phyloP scores from a whole-genome alignment of 331 rosid species.

The Saraca asoca region DNA sequence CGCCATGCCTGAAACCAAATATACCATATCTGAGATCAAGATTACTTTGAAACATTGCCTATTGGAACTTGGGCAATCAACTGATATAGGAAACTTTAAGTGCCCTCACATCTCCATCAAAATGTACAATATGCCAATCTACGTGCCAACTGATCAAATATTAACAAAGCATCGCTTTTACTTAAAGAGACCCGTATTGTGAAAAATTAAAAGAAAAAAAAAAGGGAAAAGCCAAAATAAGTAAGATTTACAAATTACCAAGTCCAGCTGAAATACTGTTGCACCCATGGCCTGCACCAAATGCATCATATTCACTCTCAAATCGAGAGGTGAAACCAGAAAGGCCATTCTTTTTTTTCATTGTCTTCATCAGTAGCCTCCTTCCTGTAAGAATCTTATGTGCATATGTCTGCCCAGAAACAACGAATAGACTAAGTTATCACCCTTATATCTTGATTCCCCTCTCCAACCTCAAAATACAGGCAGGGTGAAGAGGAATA shows the following conservation, averaged over 20 bases:
- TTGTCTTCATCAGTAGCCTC: slow-evolving; percentile 65
- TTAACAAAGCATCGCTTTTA: slow-evolving; percentile 9
- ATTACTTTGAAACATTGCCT: slow-evolving; percentile 18
- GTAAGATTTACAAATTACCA: slow-evolving; percentile 54
- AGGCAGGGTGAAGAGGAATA: not conserved
- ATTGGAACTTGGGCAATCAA: slow-evolving; percentile 2
- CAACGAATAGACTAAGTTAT: slow-evolving; percentile 7
- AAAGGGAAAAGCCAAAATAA: not conserved
- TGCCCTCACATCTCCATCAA: slow-evolving; percentile 10
- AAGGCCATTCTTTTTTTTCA: slow-evolving; percentile 65
- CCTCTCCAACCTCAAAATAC: slow-evolving; percentile 4
- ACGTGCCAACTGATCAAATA: slow-evolving; percentile 23
- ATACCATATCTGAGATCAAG: slow-evolving; percentile 16
- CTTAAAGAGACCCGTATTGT: not conserved
- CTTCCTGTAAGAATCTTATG: slow-evolving; percentile 94
- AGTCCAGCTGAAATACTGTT: slow-evolving; percentile 94
- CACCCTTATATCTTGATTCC: slow-evolving; percentile 7
- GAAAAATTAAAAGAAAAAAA: too few relatives aligned
- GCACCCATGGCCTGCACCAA: slow-evolving; percentile 94
- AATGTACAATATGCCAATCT: not conserved
- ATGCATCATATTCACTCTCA: slow-evolving; percentile 88
- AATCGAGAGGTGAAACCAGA: slow-evolving; percentile 70
- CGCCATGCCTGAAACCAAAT: slow-evolving; percentile 76
- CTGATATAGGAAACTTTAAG: slow-evolving; percentile 16
- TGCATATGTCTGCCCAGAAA: slow-evolving; percentile 69